These are phyloP conservation scores for Benincasa hispida DNA, from an alignment of 306 rosid genomes.

Conservation along the genomic window DNA sequence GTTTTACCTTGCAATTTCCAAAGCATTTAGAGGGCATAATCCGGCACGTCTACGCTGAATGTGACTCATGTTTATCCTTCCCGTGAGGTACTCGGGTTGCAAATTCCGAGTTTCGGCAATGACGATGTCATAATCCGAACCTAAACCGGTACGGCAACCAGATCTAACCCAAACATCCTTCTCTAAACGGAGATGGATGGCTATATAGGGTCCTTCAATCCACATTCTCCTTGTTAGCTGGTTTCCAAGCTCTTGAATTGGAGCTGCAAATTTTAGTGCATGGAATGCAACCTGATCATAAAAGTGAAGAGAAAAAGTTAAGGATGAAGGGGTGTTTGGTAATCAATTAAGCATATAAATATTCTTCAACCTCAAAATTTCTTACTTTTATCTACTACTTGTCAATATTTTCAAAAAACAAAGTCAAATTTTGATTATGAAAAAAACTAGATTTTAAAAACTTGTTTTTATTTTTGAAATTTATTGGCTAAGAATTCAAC, in stretches of 20 bases:
- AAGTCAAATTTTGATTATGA: too few relatives aligned
- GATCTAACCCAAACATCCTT: conserved; percentile 52
- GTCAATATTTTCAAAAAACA: too few relatives aligned
- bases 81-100: conserved; percentile 35
- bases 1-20: conserved; percentile 36
- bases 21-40: conserved; percentile 38
- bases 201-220: conserved; percentile 50
- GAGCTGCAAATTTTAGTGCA: conserved; percentile 37
- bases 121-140: conserved; percentile 21
- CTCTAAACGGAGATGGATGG: conserved; percentile 47
- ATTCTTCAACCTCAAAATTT: too few relatives aligned
- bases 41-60: conserved; percentile 27
- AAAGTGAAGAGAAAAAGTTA: neutral
- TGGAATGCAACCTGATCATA: conserved; percentile 39
- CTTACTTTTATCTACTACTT: too few relatives aligned
- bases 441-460: too few relatives aligned
- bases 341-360: too few relatives aligned
- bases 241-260: conserved; percentile 33
- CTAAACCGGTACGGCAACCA: conserved; percentile 48
- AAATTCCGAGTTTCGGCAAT: conserved; percentile 20
- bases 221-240: conserved; percentile 40
- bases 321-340: too few relatives aligned
- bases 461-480: too few relatives aligned
- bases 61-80: conserved; percentile 29
- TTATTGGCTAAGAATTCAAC: too few relatives aligned